Percentiles rank a stretch among this genome's conserved stretches.
Conservation (phyloP, 257 asterid genomes). For the Striga asiatica region DNA sequence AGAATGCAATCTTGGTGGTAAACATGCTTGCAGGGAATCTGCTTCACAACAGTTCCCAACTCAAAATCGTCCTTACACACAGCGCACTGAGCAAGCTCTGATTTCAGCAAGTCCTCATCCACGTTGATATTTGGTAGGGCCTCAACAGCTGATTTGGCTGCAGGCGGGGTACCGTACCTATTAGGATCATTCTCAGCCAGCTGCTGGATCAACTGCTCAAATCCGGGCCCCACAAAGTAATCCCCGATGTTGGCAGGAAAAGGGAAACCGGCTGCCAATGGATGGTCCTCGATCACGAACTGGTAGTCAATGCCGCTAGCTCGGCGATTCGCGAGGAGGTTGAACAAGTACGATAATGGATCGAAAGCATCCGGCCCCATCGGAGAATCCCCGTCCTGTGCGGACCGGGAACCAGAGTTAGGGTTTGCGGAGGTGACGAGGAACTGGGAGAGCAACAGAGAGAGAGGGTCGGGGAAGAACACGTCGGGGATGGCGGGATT, state of each 20-base stretch:
- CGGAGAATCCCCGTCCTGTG: slow-evolving; percentile 7
- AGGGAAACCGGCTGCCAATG: slow-evolving; percentile 16
- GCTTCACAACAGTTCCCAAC: slow-evolving; percentile 41
- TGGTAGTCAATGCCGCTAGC: slow-evolving; percentile 48
- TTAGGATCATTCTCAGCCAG: slow-evolving; percentile 62
- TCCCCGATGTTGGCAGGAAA: not conserved
- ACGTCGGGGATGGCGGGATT: slow-evolving; percentile 19
- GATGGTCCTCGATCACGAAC: slow-evolving; percentile 35
- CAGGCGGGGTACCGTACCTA: not conserved
- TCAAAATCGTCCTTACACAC: slow-evolving; percentile 79
- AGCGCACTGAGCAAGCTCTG: slow-evolving; percentile 69
- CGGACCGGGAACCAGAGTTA: slow-evolving; percentile 11
- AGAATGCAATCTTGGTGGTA: slow-evolving; percentile 64
- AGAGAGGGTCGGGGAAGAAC: slow-evolving; percentile 25
- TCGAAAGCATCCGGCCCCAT: slow-evolving; percentile 31
- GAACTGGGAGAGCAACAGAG: slow-evolving; percentile 28
- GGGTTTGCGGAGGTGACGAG: slow-evolving; percentile 23
- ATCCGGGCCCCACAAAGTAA: not conserved
- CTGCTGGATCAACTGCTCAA: not conserved
- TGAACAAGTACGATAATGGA: slow-evolving; percentile 31
- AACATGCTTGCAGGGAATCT: slow-evolving; percentile 79
- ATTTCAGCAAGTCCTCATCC: slow-evolving; percentile 36
- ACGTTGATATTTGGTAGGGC: not conserved
- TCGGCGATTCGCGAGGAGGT: slow-evolving; percentile 36
- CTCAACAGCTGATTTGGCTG: not conserved